Evolutionary conservation across 345 rosid genomes (phyloP).

Genomic region (Eutrema yunnanense): DNA sequence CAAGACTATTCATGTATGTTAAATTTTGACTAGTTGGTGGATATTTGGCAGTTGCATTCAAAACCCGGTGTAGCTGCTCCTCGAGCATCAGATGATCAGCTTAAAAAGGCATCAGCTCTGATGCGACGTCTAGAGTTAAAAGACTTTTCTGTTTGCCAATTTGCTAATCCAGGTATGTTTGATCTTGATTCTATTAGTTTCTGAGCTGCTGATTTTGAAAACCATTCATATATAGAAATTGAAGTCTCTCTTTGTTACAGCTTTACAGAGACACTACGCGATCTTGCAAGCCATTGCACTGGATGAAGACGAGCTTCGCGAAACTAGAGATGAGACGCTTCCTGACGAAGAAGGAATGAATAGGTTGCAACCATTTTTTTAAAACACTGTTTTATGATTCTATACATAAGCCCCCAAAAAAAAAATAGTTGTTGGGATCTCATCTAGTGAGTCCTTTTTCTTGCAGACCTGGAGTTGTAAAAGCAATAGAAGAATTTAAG

Average conservation of each 20-base stretch:
- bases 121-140: constrained; percentile 71
- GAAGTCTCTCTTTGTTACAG: constrained; percentile 37
- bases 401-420: neutral
- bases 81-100: constrained; percentile 70
- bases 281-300: constrained; percentile 82
- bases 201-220: neutral
- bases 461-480: constrained; percentile 56
- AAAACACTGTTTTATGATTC: neutral
- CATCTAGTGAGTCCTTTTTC: neutral
- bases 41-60: constrained; percentile 46
- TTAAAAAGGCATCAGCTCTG: constrained; percentile 60
- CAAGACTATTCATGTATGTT: constrained; percentile 10
- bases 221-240: neutral
- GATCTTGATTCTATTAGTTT: neutral
- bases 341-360: constrained; percentile 90
- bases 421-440: neutral
- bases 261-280: constrained; percentile 90
- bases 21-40: constrained; percentile 19
- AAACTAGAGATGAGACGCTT: constrained; percentile 64
- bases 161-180: constrained; percentile 73
- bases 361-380: constrained; percentile 34
- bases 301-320: constrained; percentile 73
- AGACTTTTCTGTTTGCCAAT: constrained; percentile 73
- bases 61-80: constrained; percentile 42
- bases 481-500: constrained; percentile 70